Evolutionary conservation across 176 grass and related monocot species (phyloP).

Genomic region (Hyparrhenia diplandra): DNA sequence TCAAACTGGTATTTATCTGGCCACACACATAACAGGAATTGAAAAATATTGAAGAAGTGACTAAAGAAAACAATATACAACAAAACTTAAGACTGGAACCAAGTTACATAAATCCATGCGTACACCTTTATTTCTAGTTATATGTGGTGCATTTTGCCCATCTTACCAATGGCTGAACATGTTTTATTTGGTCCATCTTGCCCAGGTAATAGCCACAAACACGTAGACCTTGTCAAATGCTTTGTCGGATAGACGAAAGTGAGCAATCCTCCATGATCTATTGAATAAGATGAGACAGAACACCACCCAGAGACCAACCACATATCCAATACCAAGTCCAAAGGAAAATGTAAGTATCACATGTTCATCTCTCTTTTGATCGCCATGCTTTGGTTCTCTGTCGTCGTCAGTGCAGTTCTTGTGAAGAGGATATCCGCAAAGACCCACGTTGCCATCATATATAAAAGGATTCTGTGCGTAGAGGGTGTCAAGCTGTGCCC

Average conservation of each 20-base stretch:
- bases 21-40: neutral
- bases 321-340: neutral
- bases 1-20: too few species aligned
- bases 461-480: neutral
- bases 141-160: neutral
- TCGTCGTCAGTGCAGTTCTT: neutral
- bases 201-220: too few species aligned
- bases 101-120: neutral
- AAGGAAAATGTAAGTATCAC: neutral
- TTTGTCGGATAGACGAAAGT: too few species aligned
- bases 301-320: conserved; percentile 14
- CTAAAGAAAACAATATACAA: neutral
- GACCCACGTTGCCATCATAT: conserved; percentile 22
- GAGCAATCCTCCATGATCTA: too few species aligned
- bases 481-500: neutral
- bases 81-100: too few species aligned
- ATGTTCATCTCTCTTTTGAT: neutral
- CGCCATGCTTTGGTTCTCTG: too few species aligned
- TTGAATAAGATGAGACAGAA: too few species aligned
- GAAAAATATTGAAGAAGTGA: neutral
- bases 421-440: conserved; percentile 19
- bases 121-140: too few species aligned
- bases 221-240: too few species aligned
- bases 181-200: too few species aligned
- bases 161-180: too few species aligned